Evolutionary conservation across 805 yeast genomes (phyloP), one percentile per base, ranked within the genome.

Genomic region (Lipomyces chichibuensis): DNA sequence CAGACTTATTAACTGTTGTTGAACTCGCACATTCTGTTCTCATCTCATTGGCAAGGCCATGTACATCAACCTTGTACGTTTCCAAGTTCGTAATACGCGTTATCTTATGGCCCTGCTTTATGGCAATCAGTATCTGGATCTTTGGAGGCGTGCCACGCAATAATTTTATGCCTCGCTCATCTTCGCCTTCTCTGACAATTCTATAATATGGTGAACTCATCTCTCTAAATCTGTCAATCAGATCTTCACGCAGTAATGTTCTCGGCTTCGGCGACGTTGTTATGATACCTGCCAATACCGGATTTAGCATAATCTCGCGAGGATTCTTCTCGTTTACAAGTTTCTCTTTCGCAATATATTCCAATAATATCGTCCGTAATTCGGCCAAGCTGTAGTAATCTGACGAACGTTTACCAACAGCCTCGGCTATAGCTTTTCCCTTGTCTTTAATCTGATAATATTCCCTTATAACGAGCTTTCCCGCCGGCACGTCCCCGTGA

Each of bases 11-110:
- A 11, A 90, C 83, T 0, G 97, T 87, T 0, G 95, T 84, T 0
- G 98, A 91, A 0, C 97, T 97, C 13, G 97, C 93, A 76, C 98
- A 95, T 70, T 87, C 87, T 25, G 87, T 86, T 66, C 89, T 87
- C 69, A 94, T 78, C 56, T 87, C 89, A 37, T 85, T 86, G 1
- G 96, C 88, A 20, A 95, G 77, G 9, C 82, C 82, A 35, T 85
- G 87, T 0, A 91, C 84, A 65, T 87, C 88, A 46, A 94, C 83
- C 62, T 83, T 81, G 76, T 85, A 94, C 5, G 80, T 79, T 67
- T 91, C 96, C 69, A 90, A 82, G 66, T 91, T 89, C 20, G 84
- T 81, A 0, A 93, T 84, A 46, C 87, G 81, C 0, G 98, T 94
- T 20, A 92, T 85, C 75, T 92, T 94, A 63, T 96, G 83, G 0